These are phyloP conservation scores for Vararia minispora DNA, from an alignment of 768 basidiomycete species.

Conservation along the genomic window DNA sequence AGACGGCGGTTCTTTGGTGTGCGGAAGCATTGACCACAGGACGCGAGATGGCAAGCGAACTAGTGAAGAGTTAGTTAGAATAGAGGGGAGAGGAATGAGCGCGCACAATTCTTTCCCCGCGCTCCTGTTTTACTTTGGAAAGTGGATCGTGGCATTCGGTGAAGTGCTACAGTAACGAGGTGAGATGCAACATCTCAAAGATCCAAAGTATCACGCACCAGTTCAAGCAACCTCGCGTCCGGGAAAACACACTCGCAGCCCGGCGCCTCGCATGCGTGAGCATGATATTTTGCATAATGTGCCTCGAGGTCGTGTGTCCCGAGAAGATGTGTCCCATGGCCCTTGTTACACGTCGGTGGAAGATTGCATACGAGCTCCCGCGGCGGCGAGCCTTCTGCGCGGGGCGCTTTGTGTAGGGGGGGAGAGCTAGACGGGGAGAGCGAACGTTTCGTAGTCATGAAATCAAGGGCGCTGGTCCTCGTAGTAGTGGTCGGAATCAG, in stretches of 20 bases:
- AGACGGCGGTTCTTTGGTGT: conserved; percentile 69
- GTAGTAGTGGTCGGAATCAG: too few relatives aligned
- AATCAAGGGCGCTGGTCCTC: too few relatives aligned
- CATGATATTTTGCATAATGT: conserved; percentile 78
- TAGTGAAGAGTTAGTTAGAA: conserved; percentile 14
- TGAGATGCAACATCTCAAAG: conserved; percentile 1
- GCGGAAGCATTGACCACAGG: conserved; percentile 48
- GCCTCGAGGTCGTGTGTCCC: conserved; percentile 62
- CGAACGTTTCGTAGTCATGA: conserved; percentile 65
- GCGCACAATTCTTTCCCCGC: conserved; percentile 78
- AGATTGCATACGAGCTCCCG: conserved; percentile 55
- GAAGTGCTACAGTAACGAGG: conserved; percentile 49
- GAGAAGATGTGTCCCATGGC: conserved; percentile 48
- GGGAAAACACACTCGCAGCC: conserved; percentile 79
- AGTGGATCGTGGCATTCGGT: conserved; percentile 86
- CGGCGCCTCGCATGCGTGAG: conserved; percentile 64
- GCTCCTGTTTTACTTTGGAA: conserved; percentile 61
- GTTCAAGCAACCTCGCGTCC: conserved; percentile 61
- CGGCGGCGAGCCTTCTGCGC: conserved; percentile 8
- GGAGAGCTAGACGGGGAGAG: conserved; percentile 11
- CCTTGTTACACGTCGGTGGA: conserved; percentile 71
- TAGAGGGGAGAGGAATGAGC: neutral
- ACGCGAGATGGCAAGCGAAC: conserved; percentile 72
- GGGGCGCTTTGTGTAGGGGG: conserved; percentile 15
- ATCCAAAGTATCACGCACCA: conserved; percentile 42